Base-by-base conservation (phyloP, 495 filamentous ascomycete genomes). In the Penicillium crystallinum region DNA sequence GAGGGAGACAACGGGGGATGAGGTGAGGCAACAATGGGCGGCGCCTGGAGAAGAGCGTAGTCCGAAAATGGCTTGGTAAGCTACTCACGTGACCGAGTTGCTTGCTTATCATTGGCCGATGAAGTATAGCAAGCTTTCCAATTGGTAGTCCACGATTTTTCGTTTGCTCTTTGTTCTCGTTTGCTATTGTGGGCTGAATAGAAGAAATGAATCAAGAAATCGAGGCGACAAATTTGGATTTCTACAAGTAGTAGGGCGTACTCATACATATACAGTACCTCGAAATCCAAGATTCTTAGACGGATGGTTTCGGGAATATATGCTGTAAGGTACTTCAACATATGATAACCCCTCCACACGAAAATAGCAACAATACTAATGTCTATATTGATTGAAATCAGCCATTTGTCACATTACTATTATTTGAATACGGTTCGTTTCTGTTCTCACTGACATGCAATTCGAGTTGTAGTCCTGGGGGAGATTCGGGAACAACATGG, bases 11-110 rank as follows among this genome's bases (percentile, higher is more conserved):
- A 56, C 29, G 22, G 35, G 43, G 19, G 50, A 53, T 53, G 48
- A 60, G 49, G 54, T 31, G 50, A 49, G 37, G 38, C 31, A 9
- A 25, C 49, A 41, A 36, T 55, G 29, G 38, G 8, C 18, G 14
- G 21, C 10, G 17, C n/a, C 45, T 4, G 6, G 22, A 22, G 27
- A 41, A 15, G 22, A 36, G 11, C 27, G 47, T 37, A 27, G 47
- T 41, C 45, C 48, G 23, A 10, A 50, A 33, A 3, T 19, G 30
- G 48, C 38, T 40, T 33, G 29, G 48, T 50, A 40, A 50, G 14
- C n/a, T 11, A 2, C 2, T 50, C 48, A 50, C 48, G 37, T 50
- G 48, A 1, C 0, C 6, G 4, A 17, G 1, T 0, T 12, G 1
- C 3, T 30, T 9, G 1, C 5, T 2, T 48, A n/a, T 42, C 2